phyloP scores from a whole-genome alignment of 23 red algal species.

The Gracilariopsis chorda region DNA sequence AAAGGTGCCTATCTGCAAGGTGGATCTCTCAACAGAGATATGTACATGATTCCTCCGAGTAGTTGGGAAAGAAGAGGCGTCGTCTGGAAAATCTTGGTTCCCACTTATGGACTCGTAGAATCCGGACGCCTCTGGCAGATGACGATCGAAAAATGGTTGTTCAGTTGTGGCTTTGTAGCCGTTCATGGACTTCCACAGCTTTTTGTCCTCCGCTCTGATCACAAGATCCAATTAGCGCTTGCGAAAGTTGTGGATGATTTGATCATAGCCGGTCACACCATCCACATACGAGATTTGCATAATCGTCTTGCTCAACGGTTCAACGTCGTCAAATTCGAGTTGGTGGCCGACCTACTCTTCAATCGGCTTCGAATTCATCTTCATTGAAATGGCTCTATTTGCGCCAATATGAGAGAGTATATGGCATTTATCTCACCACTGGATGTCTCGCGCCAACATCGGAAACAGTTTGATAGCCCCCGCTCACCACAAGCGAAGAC shows the following conservation, averaged over 20 bases:
- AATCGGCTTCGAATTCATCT: slow-evolving; percentile 6
- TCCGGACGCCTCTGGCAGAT: slow-evolving; percentile 22
- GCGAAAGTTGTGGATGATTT: slow-evolving; percentile 45
- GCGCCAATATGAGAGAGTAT: not conserved
- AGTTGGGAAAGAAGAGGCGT: not conserved
- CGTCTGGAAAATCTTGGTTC: not conserved
- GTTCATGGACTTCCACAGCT: not conserved
- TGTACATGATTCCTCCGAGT: not conserved
- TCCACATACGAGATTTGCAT: not conserved
- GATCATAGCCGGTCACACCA: not conserved
- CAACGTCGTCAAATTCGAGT: not conserved
- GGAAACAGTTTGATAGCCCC: not conserved
- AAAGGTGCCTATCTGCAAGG: slow-evolving; percentile 8
- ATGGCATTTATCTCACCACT: not conserved
- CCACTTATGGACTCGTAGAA: slow-evolving; percentile 15
- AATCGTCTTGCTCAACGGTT: not conserved
- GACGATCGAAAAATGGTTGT: not conserved
- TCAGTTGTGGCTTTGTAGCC: not conserved
- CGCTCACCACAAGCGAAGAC: not conserved
- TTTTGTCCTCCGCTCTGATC: not conserved
- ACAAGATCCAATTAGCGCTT: not conserved
- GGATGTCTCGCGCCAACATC: not conserved
- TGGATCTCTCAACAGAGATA: not conserved
- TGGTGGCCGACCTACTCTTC: not conserved
- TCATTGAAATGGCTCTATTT: not conserved